A percentile compares a stretch with the other conserved stretches of the same genome.
phyloP scores from a whole-genome alignment of 805 yeast species.

The Yamadazyma sp. region DNA sequence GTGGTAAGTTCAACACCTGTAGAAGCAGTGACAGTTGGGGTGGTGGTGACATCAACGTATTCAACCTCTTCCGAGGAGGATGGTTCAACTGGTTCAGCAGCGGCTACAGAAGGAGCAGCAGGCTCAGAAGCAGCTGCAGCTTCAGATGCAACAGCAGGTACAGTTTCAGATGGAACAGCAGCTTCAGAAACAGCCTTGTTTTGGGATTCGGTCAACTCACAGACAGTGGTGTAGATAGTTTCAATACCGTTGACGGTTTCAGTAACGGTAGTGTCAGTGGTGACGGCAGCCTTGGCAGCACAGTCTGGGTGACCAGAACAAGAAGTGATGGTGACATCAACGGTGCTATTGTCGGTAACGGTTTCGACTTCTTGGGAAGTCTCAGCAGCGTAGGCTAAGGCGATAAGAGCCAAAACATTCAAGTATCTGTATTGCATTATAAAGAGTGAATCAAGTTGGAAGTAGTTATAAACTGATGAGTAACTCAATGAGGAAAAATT shows the following conservation, averaged over 20 bases:
- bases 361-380: constrained; percentile 22
- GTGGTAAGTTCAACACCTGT: constrained; percentile 47
- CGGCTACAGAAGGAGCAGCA: constrained; percentile 11
- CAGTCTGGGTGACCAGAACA: constrained; percentile 32
- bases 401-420: constrained; percentile 23
- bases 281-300: constrained; percentile 18
- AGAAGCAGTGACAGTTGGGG: constrained; percentile 49
- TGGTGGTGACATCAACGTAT: constrained; percentile 51
- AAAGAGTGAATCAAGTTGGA: constrained; percentile 5
- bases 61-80: constrained; percentile 17
- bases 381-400: constrained; percentile 24
- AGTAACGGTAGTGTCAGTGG: constrained; percentile 32
- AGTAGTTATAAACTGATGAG: neutral
- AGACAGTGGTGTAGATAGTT: constrained; percentile 38
- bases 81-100: constrained; percentile 18
- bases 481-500: constrained; percentile 9
- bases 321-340: constrained; percentile 39
- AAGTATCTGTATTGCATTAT: constrained; percentile 26
- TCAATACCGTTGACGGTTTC: constrained; percentile 32
- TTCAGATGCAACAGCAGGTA: too few relatives aligned
- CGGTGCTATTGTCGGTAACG: constrained; percentile 27
- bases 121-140: constrained; percentile 8
- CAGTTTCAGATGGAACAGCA: constrained; percentile 11
- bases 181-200: constrained; percentile 14
- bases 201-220: constrained; percentile 29